Base-by-base conservation (phyloP, 2,329 filamentous ascomycete genomes). In the Cucurbitaria berberidis region DNA sequence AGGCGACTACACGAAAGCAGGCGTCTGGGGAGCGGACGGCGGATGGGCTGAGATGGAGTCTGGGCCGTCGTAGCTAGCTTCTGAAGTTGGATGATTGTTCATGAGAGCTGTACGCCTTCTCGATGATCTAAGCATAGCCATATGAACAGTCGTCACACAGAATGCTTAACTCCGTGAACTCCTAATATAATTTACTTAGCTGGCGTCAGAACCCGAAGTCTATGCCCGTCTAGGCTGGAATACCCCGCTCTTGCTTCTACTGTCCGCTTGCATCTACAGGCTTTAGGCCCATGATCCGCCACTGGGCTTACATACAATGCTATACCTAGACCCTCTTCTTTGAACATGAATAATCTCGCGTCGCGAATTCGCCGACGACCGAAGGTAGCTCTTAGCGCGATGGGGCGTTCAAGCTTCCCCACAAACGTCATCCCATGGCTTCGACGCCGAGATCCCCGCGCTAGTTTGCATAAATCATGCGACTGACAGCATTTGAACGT, bases 1-100 rank as follows among this genome's bases (percentile, higher is more conserved):
- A 34, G 86, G 81, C 21, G 90, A 93, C 69, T 93, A 90, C 66
- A 91, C 88, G 13, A 89, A 86, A 74, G 90, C 90, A 0, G 90
- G 89, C 1, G 82, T 80, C 10, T 93, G 90, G 90, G 81, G 80
- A 21, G 74, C 68, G 1, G 81, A 87, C 46, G 84, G 87, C 1
- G 78, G 81, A 29, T 93, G 90, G 90, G 77, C 78, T 38, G 72
- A 83, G 22, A 90, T 91, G 87, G 73, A 79, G 63, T 66, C 81
- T 1, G 89, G 88, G 0, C 84, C 88, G 2, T 72, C 69, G 38
- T 68, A 51, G 30, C 3, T 34, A 15, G 15, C 16, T 5, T 5
- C 13, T 4, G 8, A 16, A n/a, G 3, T 34, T 34, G 15, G 15
- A 34, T 34, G 16, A 5, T 5, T 34, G 15, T 3, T 16, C 2